Base-by-base conservation (phyloP, 768 basidiomycete species). In the Russula lepida region DNA sequence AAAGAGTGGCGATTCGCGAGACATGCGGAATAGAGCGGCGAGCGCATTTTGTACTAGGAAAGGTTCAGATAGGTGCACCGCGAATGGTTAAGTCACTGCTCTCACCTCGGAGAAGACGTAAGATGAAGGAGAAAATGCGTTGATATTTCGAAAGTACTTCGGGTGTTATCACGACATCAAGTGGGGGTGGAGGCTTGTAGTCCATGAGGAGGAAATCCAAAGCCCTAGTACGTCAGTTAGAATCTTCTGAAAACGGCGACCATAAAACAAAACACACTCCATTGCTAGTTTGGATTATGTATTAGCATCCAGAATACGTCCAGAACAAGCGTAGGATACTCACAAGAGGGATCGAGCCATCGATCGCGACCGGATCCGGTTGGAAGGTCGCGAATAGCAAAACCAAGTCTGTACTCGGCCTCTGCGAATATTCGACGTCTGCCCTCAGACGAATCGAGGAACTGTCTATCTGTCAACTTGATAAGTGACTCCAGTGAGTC, bases 161-260 rank as follows among this genome's bases (percentile, higher is more conserved):
- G 1, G 81, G 76, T 2, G 89, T 83, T 33, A 95, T 86, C 11
- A 95, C 69, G 12, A 85, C 78, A 49, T 84, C 82, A 41, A 95
- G 74, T 0, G 91, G 82, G n/a, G 78, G 78, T 1, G 92, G 90
- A n/a, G 90, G 86, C 67, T 88, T 88, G 71, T 95, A 95, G 65
- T 92, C 84, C 76, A 95, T 84, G 69, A 90, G 91, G 15, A 95
- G 74, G 69, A 95, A 95, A 70, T 95, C 93, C 46, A 95, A 71
- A 7, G 93, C 92, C 70, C 89, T 91, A 37, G 52, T 19, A 64
- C 30, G 49, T 69, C 53, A 50, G 50, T 63, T 21, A 30, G 64
- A 52, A 21, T 11, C 33, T 19, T 19, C 17, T 15, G 37, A 12
- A 43, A 19, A 27, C 23, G 11, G 39, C 25, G 32, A 48, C 47